These are phyloP conservation scores for Coemansia sp. DNA, from an alignment of 192 early-diverging fungal genomes.

Conservation along the genomic window DNA sequence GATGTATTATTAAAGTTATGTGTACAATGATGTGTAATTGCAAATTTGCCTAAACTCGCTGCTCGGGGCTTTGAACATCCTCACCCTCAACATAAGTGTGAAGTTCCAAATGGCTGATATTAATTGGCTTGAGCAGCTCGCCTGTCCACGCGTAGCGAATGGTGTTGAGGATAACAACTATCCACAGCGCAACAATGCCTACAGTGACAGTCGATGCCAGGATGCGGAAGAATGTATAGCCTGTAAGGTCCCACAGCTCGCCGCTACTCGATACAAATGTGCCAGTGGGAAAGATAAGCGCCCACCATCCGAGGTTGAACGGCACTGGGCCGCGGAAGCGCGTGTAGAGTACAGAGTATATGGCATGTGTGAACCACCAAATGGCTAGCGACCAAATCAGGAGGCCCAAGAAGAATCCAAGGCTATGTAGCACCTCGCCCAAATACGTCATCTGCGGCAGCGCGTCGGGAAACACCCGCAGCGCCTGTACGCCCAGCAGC, in stretches of 20 bases:
- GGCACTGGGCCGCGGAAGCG: constrained; percentile 33
- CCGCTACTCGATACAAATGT: constrained; percentile 38
- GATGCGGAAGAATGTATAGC: constrained; percentile 39
- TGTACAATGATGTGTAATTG: neutral
- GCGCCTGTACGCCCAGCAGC: constrained; percentile 44
- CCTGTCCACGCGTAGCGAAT: constrained; percentile 49
- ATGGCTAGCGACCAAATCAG: constrained; percentile 52
- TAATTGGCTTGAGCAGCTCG: constrained; percentile 44
- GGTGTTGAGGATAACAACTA: constrained; percentile 27
- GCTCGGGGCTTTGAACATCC: no score
- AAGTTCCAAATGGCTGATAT: constrained; percentile 25
- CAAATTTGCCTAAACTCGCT: neutral
- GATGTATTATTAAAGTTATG: neutral
- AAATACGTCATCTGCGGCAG: constrained; percentile 31
- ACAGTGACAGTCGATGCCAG: constrained; percentile 42
- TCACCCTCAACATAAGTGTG: neutral
- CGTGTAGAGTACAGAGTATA: constrained; percentile 38
- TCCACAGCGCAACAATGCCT: constrained; percentile 35
- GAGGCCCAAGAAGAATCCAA: constrained; percentile 39
- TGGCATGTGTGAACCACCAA: constrained; percentile 54
- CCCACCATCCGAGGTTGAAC: constrained; percentile 64
- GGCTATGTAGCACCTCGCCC: constrained; percentile 30
- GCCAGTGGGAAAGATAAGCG: constrained; percentile 59
- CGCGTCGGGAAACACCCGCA: constrained; percentile 29
- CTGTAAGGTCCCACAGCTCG: constrained; percentile 21